Evolutionary conservation across 768 basidiomycete genomes (phyloP).

Genomic region (Dictyophora rubrovolvata): DNA sequence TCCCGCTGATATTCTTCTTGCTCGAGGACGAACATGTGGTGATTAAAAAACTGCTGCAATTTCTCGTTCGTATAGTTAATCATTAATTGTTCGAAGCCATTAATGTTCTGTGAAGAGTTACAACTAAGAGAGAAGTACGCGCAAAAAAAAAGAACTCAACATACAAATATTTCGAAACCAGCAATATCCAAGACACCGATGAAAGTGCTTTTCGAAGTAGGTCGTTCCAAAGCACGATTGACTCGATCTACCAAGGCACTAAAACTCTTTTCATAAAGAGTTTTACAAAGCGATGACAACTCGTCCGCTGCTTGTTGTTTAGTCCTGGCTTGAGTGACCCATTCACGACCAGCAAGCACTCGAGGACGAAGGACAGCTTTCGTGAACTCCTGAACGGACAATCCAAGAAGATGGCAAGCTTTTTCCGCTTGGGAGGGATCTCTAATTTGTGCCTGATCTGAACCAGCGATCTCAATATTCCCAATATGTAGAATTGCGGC

Average conservation of each 20-base stretch:
- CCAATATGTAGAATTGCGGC: conserved; percentile 93
- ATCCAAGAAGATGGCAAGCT: conserved; percentile 84
- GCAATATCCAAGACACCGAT: conserved; percentile 99
- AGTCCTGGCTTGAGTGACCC: conserved; percentile 91
- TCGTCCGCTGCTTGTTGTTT: conserved; percentile 89
- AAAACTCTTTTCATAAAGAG: conserved; percentile 94
- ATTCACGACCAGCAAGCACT: conserved; percentile 90
- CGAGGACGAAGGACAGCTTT: conserved; percentile 82
- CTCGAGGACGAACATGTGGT: conserved; percentile 99
- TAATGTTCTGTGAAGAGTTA: conserved; percentile 50
- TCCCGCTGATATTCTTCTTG: conserved; percentile 98
- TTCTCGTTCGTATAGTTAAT: conserved; percentile 99
- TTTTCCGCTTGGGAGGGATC: conserved; percentile 42
- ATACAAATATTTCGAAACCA: conserved; percentile 81
- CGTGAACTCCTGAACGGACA: conserved; percentile 79
- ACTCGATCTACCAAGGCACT: conserved; percentile 89
- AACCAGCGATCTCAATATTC: conserved; percentile 74
- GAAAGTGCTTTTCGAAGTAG: conserved; percentile 77
- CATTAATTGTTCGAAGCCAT: conserved; percentile 93
- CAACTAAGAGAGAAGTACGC: not conserved
- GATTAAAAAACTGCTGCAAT: conserved; percentile 95
- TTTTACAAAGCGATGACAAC: conserved; percentile 84
- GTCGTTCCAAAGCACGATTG: conserved; percentile 88
- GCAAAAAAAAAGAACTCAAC: not conserved
- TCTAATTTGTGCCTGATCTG: conserved; percentile 56